Evolutionary conservation across 305 asterid species (phyloP), one percentile per base, ranked within the genome.

Genomic region (Caryopteris hybrid): DNA sequence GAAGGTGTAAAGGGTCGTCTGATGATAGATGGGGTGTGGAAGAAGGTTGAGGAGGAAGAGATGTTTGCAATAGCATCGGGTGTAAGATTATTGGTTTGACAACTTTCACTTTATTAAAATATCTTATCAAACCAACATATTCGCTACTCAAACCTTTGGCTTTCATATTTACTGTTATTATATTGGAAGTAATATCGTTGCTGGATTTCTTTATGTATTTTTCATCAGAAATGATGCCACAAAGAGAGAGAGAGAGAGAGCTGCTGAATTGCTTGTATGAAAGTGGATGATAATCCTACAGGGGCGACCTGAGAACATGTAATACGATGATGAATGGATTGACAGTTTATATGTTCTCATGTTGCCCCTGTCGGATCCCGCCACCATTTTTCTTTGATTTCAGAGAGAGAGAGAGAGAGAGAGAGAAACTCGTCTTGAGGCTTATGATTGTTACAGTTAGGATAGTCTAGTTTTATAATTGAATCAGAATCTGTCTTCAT

Each of bases 1-100:
- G 80, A 76, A 68, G 84, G 77, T 76, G 17, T 70, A 6, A 73
- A 71, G 63, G 89, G 95, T 2, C 80, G 53, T 64, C 38, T 94
- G 80, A 67, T 91, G 87, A 86, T 94, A 22, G 87, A 58, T 57
- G 99, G 98, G 8, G 74, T 74, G 29, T 84, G 93, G 96, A 85
- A 25, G 75, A 78, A 77, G 76, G 88, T 89, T 46, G 77, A 66
- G 9, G 74, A 68, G 54, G 81, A 82, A 21, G 96, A 89, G 76
- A 1, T 91, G 47, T 42, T 38, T 25, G 84, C 62, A 64, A 85
- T 91, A 69, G 79, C 93, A 64, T 83, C 96, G 12, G 74, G 83
- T 60, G 72, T 87, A 45, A 80, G 79, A 68, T 73, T 94, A 47
- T 69, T 84, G 63, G 79, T 85, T 78, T 83, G 72, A 75, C 31